Conservation (phyloP, 257 asterid species). For the Capsicum pubescens region DNA sequence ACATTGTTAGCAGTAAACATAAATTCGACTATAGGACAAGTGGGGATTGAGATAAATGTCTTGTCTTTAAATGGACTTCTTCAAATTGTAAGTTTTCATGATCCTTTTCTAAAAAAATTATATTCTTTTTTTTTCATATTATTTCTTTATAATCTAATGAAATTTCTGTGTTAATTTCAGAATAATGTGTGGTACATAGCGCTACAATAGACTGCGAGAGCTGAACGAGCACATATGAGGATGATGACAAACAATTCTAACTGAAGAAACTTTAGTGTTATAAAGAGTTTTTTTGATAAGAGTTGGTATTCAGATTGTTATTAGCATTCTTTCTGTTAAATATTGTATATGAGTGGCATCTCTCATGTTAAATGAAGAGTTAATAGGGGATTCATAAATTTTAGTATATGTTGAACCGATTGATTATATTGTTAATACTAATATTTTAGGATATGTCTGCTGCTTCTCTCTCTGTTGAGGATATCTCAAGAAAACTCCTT, state of each 20-base stretch:
- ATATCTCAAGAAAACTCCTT: slow-evolving; percentile 38
- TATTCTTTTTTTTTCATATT: too few species aligned
- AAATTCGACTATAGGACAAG: slow-evolving; percentile 42
- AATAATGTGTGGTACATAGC: background rate
- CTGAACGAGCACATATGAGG: slow-evolving; percentile 37
- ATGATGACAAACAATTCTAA: slow-evolving; percentile 14
- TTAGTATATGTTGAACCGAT: background rate
- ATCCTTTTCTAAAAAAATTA: background rate
- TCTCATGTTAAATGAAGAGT: too few species aligned
- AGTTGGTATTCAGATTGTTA: slow-evolving; percentile 39
- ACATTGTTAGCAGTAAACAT: slow-evolving; percentile 55
- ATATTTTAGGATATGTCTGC: slow-evolving; percentile 43
- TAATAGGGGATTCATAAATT: background rate
- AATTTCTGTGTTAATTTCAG: slow-evolving; percentile 21
- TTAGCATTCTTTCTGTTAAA: slow-evolving; percentile 27
- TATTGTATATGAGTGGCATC: slow-evolving; percentile 10
- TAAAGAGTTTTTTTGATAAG: slow-evolving; percentile 39
- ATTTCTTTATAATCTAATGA: slow-evolving; percentile 44
- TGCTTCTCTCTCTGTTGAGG: background rate
- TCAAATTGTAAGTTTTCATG: slow-evolving; percentile 45
- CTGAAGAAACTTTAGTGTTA: background rate
- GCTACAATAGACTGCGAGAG: slow-evolving; percentile 30
- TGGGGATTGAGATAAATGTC: slow-evolving; percentile 45
- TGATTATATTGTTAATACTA: slow-evolving; percentile 34
- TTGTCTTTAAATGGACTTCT: slow-evolving; percentile 37